Evolutionary conservation across 192 early-diverging fungal genomes (phyloP).

Genomic region (Oehlia diaphana): DNA sequence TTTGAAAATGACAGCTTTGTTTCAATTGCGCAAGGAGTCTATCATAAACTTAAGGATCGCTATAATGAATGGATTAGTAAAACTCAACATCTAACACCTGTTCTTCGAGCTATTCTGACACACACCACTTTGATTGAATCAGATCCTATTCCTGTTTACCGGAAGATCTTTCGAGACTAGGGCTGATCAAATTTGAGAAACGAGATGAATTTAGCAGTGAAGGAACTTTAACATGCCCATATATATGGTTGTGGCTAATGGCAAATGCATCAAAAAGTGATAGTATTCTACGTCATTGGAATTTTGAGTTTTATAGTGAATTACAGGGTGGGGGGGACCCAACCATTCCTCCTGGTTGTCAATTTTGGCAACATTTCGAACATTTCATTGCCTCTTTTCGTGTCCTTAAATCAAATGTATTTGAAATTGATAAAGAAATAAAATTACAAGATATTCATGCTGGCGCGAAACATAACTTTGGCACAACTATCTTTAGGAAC

Average conservation of each 20-base stretch:
- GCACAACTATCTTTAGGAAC: neutral
- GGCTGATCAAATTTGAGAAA: slow-evolving; percentile 8
- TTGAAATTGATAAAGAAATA: neutral
- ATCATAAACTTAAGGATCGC: neutral
- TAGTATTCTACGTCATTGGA: slow-evolving; percentile 31
- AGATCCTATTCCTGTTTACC: neutral
- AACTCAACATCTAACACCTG: neutral
- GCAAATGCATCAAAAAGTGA: slow-evolving; percentile 23
- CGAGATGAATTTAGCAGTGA: neutral
- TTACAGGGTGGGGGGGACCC: slow-evolving; percentile 23
- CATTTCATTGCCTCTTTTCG: slow-evolving; percentile 36
- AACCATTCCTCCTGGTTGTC: slow-evolving; percentile 33
- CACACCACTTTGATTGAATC: neutral
- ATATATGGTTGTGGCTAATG: slow-evolving; percentile 40
- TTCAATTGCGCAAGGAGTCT: neutral
- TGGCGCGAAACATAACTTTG: slow-evolving; percentile 1
- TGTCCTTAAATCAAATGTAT: slow-evolving; percentile 30
- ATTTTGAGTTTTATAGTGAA: slow-evolving; percentile 26
- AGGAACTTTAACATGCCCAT: slow-evolving; percentile 34
- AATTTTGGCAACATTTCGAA: slow-evolving; percentile 44
- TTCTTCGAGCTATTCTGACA: neutral
- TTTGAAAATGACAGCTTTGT: neutral
- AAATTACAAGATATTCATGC: slow-evolving; percentile 2
- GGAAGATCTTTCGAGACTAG: neutral
- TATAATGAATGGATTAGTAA: neutral